Percentiles rank a stretch among this genome's conserved stretches.
Evolutionary conservation across 139 green algal species (phyloP).

Genomic region (Volvox reticuliferus): DNA sequence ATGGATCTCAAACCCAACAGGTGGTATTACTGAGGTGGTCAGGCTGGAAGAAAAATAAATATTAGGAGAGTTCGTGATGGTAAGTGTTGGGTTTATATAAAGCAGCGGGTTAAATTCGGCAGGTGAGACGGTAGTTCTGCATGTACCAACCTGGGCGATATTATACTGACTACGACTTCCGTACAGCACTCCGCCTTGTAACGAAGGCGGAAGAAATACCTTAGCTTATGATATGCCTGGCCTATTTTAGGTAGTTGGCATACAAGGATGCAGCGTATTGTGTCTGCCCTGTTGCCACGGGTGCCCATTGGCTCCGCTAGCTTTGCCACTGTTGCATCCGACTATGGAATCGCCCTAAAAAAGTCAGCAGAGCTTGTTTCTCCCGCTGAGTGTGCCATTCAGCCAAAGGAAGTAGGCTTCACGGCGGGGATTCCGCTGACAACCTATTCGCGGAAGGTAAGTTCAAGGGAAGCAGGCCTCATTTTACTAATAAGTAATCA

Average conservation of each 20-base stretch:
- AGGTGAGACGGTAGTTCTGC: too few relatives aligned
- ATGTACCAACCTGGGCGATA: too few relatives aligned
- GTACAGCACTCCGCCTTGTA: too few relatives aligned
- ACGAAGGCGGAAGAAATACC: too few relatives aligned
- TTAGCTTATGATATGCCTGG: too few relatives aligned
- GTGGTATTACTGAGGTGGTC: too few relatives aligned
- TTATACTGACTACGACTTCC: too few relatives aligned
- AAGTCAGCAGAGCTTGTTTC: constrained; percentile 45
- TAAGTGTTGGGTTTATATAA: too few relatives aligned
- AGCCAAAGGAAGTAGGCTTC: constrained; percentile 63
- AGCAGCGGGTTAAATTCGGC: too few relatives aligned
- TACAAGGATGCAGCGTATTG: constrained; percentile 17
- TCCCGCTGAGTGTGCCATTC: not conserved
- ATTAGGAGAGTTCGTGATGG: too few relatives aligned
- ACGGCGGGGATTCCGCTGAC: constrained; percentile 67
- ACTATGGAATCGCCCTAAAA: constrained; percentile 62
- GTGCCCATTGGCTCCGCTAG: not conserved
- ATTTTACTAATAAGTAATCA: not conserved
- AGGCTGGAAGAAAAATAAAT: too few relatives aligned
- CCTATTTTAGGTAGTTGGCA: not conserved
- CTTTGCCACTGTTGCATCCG: constrained; percentile 13
- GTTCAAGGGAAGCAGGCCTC: not conserved
- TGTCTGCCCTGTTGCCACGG: constrained; percentile 8
- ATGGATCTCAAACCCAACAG: too few relatives aligned
- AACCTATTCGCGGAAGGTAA: constrained; percentile 73